phyloP scores from a whole-genome alignment of 495 filamentous ascomycete genomes.

The Tuber indicum region DNA sequence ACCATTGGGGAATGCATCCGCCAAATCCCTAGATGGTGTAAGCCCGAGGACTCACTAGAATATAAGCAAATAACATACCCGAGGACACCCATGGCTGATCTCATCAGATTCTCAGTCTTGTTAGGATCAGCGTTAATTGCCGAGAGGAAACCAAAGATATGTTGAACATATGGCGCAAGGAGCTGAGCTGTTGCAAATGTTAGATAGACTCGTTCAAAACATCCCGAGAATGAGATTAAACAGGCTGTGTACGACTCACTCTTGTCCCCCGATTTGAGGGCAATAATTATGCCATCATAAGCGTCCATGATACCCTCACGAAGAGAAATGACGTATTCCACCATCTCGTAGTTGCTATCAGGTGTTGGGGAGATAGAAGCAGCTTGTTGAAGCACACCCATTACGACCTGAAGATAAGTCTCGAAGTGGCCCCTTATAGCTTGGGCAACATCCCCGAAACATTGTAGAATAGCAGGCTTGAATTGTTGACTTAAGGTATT shows the following conservation, averaged over 20 bases:
- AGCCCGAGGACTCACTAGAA: constrained; percentile 41
- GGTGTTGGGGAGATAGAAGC: constrained; percentile 56
- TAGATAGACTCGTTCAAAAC: constrained; percentile 32
- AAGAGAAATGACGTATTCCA: constrained; percentile 88
- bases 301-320: constrained; percentile 98
- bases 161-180: constrained; percentile 69
- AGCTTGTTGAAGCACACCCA: constrained; percentile 87
- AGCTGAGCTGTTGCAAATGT: constrained; percentile 52
- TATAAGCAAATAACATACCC: constrained; percentile 56
- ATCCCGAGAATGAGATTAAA: neutral
- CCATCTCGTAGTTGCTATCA: constrained; percentile 66
- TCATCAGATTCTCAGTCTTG: constrained; percentile 83
- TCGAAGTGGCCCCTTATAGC: constrained; percentile 90
- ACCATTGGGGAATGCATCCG: constrained; percentile 86
- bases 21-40: constrained; percentile 63
- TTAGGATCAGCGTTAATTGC: constrained; percentile 71
- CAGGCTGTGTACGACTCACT: constrained; percentile 49
- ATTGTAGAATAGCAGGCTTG: constrained; percentile 95
- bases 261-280: constrained; percentile 76
- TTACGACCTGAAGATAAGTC: constrained; percentile 84
- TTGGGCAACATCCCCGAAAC: constrained; percentile 95
- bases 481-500: constrained; percentile 82
- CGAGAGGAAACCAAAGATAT: constrained; percentile 84
- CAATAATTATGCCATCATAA: constrained; percentile 90
- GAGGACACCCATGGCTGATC: constrained; percentile 90